Base-by-base conservation (phyloP, 2,329 filamentous ascomycete genomes). In the Curvularia hawaiiensis region DNA sequence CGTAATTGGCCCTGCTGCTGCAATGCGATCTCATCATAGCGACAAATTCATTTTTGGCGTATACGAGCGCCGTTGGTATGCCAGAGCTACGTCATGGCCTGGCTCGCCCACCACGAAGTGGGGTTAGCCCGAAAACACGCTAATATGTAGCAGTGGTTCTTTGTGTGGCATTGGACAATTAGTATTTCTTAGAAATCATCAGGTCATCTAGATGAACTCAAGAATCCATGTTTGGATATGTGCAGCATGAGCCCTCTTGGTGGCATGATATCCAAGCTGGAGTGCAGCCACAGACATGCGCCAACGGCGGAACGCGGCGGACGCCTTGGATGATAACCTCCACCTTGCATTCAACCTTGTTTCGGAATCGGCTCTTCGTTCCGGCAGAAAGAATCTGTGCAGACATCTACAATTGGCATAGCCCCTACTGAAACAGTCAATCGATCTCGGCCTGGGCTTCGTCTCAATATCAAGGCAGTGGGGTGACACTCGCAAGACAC, bases 1-100 rank as follows among this genome's bases (percentile, higher is more conserved):
- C 56, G 30, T 55, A 47, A 69, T 67, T 67, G 63, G 64, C 22
- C 46, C 46, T 59, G 47, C 43, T 60, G 50, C 50, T 63, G 54
- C 46, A 58, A 43, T 24, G 48, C 31, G 26, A 60, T 64, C 59
- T 60, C 65, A 64, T 67, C 66, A 68, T 65, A 60, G 58, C 43
- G 54, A 60, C 54, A 62, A 48, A 46, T 53, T 58, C 56, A 39
- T 45, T 61, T 54, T 48, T 47, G 59, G 58, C 60, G 59, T 59
- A 60, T 61, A 61, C 44, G 58, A 59, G 41, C 54, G 50, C 26
- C 43, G 38, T 45, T 53, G 52, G 28, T 41, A 48, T 61, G 56
- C 46, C 52, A 52, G 44, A 33, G 33, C 39, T 44, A 52, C 54
- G 57, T 58, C 52, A 63, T 63, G 51, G 52, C 18, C 20, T 39